Conservation (phyloP, 1,139 yeast species). For the Lizanozyma gosingica region DNA sequence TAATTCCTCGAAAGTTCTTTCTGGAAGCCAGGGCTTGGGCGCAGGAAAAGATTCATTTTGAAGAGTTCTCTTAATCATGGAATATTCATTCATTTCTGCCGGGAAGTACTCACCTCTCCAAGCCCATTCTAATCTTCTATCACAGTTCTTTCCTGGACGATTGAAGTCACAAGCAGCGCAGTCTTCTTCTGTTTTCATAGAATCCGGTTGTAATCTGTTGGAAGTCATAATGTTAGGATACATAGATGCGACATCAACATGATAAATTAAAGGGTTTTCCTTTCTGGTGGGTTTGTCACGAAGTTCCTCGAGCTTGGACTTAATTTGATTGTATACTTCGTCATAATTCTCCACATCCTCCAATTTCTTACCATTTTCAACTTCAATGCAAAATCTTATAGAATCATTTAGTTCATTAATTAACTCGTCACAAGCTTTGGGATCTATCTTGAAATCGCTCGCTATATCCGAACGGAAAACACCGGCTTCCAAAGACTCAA, state of each 20-base stretch:
- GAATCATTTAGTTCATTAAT: conserved; percentile 67
- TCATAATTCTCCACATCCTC: conserved; percentile 77
- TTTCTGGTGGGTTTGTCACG: conserved; percentile 53
- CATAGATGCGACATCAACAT: conserved; percentile 99
- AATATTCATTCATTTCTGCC: conserved; percentile 84
- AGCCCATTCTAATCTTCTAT: conserved; percentile 87
- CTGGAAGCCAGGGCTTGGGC: conserved; percentile 44
- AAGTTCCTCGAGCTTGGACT: conserved; percentile 44
- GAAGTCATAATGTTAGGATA: conserved; percentile 98
- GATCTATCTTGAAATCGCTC: conserved; percentile 67
- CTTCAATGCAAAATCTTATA: conserved; percentile 72
- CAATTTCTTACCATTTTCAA: conserved; percentile 64
- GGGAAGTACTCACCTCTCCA: conserved; percentile 98
- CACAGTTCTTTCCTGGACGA: conserved; percentile 90
- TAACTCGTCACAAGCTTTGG: conserved; percentile 76
- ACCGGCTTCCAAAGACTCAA: conserved; percentile 95
- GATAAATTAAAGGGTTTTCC: conserved; percentile 86
- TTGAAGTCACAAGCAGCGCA: conserved; percentile 98
- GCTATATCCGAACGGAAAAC: conserved; percentile 88
- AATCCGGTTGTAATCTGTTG: conserved; percentile 94
- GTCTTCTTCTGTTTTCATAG: conserved; percentile 90
- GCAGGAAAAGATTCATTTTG: conserved; percentile 74
- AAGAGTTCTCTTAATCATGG: conserved; percentile 78
- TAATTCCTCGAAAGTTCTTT: conserved; percentile 64
- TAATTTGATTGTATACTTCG: conserved; percentile 57